Percentiles rank a stretch among this genome's conserved stretches.
These are phyloP conservation scores for Trypanosoma rangeli DNA, from an alignment of 208 protist species.

Conservation along the genomic window DNA sequence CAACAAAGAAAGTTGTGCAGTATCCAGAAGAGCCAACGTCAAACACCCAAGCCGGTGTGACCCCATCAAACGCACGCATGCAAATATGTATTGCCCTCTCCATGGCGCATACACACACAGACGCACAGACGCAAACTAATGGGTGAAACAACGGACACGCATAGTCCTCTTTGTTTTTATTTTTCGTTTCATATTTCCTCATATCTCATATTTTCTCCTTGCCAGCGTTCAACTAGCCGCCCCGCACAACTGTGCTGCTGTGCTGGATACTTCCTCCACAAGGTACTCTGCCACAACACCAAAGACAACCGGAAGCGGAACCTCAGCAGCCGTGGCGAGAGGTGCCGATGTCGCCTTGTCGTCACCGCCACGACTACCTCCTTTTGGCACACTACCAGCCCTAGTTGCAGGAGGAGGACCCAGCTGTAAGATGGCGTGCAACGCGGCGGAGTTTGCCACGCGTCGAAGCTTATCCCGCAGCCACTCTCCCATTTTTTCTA, in stretches of 20 bases:
- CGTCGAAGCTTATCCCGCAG: conserved; percentile 32
- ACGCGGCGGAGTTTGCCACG: conserved; percentile 31
- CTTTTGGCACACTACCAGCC: neutral
- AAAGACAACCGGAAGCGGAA: conserved; percentile 45
- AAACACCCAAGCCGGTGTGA: too few species aligned
- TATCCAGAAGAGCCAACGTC: too few species aligned
- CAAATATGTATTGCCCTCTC: too few species aligned
- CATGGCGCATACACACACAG: too few species aligned
- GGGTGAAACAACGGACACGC: neutral
- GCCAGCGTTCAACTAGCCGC: conserved; percentile 1
- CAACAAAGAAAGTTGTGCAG: conserved; percentile 1
- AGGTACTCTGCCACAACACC: conserved; percentile 72
- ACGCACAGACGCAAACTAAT: conserved; percentile 1
- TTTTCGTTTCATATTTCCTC: too few species aligned
- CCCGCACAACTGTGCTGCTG: conserved; percentile 38
- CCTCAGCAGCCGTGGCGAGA: conserved; percentile 9
- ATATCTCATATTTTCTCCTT: neutral
- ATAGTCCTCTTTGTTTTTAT: neutral
- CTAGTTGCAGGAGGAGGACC: neutral
- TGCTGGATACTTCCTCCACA: conserved; percentile 34
- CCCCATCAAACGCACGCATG: too few species aligned
- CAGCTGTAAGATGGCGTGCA: conserved; percentile 39
- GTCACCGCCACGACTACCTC: neutral
- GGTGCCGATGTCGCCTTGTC: conserved; percentile 1
- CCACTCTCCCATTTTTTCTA: conserved; percentile 52